Evolutionary conservation across 2,329 filamentous ascomycete species (phyloP).

Genomic region (Xylaria sp.): DNA sequence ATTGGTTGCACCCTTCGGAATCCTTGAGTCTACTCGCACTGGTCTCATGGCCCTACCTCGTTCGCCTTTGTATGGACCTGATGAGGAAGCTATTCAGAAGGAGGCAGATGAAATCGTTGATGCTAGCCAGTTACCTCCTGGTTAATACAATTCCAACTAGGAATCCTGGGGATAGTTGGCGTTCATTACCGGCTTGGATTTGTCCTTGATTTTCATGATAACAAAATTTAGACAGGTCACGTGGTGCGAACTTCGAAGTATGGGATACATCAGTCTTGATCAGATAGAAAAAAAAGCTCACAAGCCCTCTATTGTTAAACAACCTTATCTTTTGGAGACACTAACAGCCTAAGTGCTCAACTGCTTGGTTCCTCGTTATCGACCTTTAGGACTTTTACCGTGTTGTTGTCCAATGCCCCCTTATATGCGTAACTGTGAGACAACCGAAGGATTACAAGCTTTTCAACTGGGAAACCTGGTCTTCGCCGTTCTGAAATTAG

Average conservation of each 20-base stretch:
- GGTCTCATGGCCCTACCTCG: slow-evolving; percentile 97
- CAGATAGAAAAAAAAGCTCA: slow-evolving; percentile 11
- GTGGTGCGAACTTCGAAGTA: slow-evolving; percentile 39
- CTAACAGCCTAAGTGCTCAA: neutral
- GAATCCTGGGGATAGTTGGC: slow-evolving; percentile 28
- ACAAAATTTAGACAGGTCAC: slow-evolving; percentile 39
- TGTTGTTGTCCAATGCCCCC: neutral
- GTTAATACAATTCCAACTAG: slow-evolving; percentile 60
- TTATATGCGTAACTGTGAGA: neutral
- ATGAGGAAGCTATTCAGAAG: slow-evolving; percentile 75
- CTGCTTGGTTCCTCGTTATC: neutral
- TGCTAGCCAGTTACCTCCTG: slow-evolving; percentile 90
- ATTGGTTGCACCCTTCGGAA: slow-evolving; percentile 91
- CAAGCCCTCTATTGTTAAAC: neutral
- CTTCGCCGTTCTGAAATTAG: neutral
- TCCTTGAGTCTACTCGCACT: slow-evolving; percentile 93
- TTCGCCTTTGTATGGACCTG: slow-evolving; percentile 82
- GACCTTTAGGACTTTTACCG: neutral
- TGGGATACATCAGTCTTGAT: slow-evolving; percentile 17
- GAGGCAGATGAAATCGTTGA: slow-evolving; percentile 96
- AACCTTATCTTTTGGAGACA: neutral
- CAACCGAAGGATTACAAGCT: neutral
- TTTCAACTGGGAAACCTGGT: neutral
- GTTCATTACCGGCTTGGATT: slow-evolving; percentile 34
- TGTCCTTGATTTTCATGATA: slow-evolving; percentile 12